A percentile compares a stretch with the other conserved stretches of the same genome.
These are phyloP conservation scores for Vanilla planifolia DNA, from an alignment of 106 monocot species.

Conservation along the genomic window DNA sequence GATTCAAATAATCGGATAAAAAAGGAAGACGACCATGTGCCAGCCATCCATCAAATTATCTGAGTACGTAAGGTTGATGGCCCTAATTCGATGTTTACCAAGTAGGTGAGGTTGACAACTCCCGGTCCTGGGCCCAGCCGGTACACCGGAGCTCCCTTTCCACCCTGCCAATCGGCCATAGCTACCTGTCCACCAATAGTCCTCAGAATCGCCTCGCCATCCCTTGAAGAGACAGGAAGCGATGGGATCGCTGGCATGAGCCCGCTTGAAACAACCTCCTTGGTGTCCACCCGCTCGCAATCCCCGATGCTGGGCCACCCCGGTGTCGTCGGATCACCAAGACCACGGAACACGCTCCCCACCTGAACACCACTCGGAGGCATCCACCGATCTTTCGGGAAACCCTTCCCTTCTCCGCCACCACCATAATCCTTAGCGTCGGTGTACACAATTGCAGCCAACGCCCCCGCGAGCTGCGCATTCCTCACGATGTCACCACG, in stretches of 20 bases:
- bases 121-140: constrained; percentile 51
- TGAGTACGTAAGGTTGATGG: background rate
- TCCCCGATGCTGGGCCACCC: constrained; percentile 55
- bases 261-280: constrained; percentile 26
- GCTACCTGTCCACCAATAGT: constrained; percentile 39
- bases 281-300: constrained; percentile 45
- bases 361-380: constrained; percentile 69
- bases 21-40: background rate
- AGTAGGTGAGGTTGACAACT: constrained; percentile 35
- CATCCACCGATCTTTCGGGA: constrained; percentile 50
- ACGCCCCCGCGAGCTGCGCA: constrained; percentile 52
- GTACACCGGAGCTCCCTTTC: constrained; percentile 16
- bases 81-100: constrained; percentile 14
- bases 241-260: constrained; percentile 45
- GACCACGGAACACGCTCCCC: constrained; percentile 37
- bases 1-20: background rate
- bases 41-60: background rate
- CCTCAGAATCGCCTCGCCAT: constrained; percentile 44
- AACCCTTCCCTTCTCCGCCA: constrained; percentile 3
- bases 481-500: constrained; percentile 68
- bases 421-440: constrained; percentile 60
- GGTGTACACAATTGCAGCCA: constrained; percentile 41
- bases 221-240: constrained; percentile 47
- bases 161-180: constrained; percentile 52
- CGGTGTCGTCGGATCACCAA: constrained; percentile 70